Base-by-base conservation (phyloP, 345 rosid genomes). In the Salix purpurea region DNA sequence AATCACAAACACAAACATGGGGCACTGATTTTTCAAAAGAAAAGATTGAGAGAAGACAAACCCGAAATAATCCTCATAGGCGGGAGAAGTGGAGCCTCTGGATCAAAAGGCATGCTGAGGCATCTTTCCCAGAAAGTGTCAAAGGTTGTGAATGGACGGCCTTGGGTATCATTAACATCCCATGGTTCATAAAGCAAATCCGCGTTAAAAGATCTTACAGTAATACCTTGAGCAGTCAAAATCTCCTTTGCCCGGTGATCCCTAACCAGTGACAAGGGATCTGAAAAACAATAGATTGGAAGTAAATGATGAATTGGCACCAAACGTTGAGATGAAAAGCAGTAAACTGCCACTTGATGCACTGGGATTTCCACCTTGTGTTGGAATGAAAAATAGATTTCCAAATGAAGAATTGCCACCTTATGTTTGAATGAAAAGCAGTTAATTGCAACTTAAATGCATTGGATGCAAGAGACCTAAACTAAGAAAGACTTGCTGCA, bases 171-270 rank as follows among this genome's bases (percentile, higher is more conserved):
- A 75, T 86, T 91, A 72, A 95, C 91, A 72, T 95, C 98, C 98
- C 99, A 95, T 21, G 99, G 99, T 85, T 95, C 99, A 77, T 95
- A 95, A 16, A 95, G 99, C 88, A 95, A 88, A 85, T 95, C 99
- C 0, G 98, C 97, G 77, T 95, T 95, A 70, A 88, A 95, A 30
- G 99, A 90, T 79, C 89, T 80, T 56, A 95, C 96, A 28, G 83
- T 86, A 79, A 95, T 81, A 26, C 99, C 99, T 69, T 89, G 88
- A 26, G 88, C 87, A 34, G 91, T 85, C 79, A 95, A 84, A 61
- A 85, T 82, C 84, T 91, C 96, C 85, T 93, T 95, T 60, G 93
- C 96, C 34, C 91, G 90, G 77, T 93, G 99, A 90, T 95, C 99
- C 85, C 99, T 90, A 67, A 93, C 92, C 78, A 95, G 91, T 0